Evolutionary conservation across 768 basidiomycete species (phyloP).

Genomic region (Trametes cinnabarina): DNA sequence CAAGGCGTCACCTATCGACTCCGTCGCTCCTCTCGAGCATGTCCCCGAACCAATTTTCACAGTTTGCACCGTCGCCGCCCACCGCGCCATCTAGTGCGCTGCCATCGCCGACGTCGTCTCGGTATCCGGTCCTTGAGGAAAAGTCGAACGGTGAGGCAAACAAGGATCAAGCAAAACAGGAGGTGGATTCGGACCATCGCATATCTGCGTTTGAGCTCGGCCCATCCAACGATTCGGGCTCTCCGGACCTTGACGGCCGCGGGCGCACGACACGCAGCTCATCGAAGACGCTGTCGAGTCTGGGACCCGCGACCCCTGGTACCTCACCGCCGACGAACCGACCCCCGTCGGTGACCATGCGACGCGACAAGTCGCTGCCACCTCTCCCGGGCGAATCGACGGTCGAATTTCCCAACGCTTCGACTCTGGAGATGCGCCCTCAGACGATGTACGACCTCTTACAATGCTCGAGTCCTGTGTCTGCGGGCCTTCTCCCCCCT

Average conservation of each 20-base stretch:
- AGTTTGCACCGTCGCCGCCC: slow-evolving; percentile 67
- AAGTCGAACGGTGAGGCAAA: slow-evolving; percentile 44
- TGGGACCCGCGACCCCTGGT: slow-evolving; percentile 24
- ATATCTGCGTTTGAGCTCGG: slow-evolving; percentile 28
- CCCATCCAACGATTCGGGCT: slow-evolving; percentile 30
- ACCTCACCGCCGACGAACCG: slow-evolving; percentile 17
- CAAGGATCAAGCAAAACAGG: slow-evolving; percentile 40
- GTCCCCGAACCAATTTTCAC: slow-evolving; percentile 55
- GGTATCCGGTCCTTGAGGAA: slow-evolving; percentile 55
- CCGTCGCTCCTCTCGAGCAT: slow-evolving; percentile 62
- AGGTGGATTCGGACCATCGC: slow-evolving; percentile 41
- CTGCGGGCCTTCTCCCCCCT: slow-evolving; percentile 57
- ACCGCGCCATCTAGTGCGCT: slow-evolving; percentile 73
- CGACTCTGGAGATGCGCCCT: slow-evolving; percentile 47
- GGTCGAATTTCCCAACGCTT: slow-evolving; percentile 27
- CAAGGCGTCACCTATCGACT: slow-evolving; percentile 63
- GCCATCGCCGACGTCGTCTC: slow-evolving; percentile 75
- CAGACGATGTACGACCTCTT: slow-evolving; percentile 66
- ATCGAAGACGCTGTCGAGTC: slow-evolving; percentile 22
- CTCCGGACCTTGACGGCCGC: slow-evolving; percentile 21
- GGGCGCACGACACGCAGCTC: slow-evolving; percentile 28
- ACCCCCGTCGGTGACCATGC: slow-evolving; percentile 28
- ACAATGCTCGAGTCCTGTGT: slow-evolving; percentile 30
- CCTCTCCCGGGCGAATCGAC: slow-evolving; percentile 59
- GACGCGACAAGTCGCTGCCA: slow-evolving; percentile 74